phyloP scores from a whole-genome alignment of 169 alveolate genomes.

The Plasmodium gaboni region DNA sequence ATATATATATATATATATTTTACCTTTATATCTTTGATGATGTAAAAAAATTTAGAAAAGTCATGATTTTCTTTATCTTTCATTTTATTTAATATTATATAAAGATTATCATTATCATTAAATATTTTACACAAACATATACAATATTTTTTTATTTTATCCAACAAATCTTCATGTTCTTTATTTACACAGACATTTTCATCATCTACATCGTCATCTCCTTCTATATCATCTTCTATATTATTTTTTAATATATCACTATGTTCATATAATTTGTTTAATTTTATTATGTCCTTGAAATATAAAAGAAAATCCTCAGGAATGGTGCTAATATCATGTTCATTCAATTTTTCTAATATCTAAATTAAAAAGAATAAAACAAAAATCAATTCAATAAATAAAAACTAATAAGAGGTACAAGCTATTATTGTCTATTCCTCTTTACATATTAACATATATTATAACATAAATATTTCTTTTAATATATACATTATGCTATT shows the following conservation, averaged over 20 bases:
- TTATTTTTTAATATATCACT: slow-evolving; percentile 14
- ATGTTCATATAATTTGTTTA: slow-evolving; percentile 70
- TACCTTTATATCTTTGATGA: slow-evolving; percentile 52
- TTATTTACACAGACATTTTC: not conserved
- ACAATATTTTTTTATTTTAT: slow-evolving; percentile 65
- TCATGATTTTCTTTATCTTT: slow-evolving; percentile 60
- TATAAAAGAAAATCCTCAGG: slow-evolving; percentile 40
- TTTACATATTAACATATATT: not conserved
- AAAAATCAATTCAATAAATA: not conserved
- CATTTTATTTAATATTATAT: not conserved
- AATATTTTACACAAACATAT: slow-evolving; percentile 26
- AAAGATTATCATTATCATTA: slow-evolving; percentile 22
- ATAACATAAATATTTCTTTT: not conserved
- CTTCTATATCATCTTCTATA: not conserved
- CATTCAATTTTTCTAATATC: slow-evolving; percentile 67
- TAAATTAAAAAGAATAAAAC: not conserved
- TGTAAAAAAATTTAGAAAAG: slow-evolving; percentile 34
- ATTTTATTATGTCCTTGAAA: slow-evolving; percentile 57
- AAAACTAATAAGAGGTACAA: not conserved
- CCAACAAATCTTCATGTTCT: slow-evolving; percentile 48
- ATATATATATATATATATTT: not conserved
- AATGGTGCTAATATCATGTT: not conserved
- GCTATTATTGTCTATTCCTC: not conserved
- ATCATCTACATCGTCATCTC: not conserved
- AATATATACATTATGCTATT: not conserved